A percentile compares a stretch with the other conserved stretches of the same genome.
phyloP scores from a whole-genome alignment of 2,329 filamentous ascomycete genomes.

The Fusarium sp. region DNA sequence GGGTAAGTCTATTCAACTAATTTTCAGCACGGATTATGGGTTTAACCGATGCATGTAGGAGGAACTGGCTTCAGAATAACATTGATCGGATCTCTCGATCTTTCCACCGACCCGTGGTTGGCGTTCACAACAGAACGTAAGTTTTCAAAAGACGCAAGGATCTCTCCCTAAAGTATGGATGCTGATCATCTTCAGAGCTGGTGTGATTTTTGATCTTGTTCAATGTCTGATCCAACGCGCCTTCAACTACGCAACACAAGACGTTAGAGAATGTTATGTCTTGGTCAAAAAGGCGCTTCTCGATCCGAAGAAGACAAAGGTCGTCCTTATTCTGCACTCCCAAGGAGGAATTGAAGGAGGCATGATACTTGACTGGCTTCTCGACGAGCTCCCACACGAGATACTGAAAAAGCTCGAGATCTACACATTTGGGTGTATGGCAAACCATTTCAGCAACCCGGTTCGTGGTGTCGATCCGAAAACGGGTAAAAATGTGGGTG shows the following conservation, averaged over 20 bases:
- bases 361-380: slow-evolving; percentile 39
- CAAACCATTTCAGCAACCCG: slow-evolving; percentile 38
- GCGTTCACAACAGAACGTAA: slow-evolving; percentile 33
- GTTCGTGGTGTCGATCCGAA: slow-evolving; percentile 7
- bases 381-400: slow-evolving; percentile 28
- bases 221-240: slow-evolving; percentile 34
- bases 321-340: slow-evolving; percentile 29
- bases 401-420: slow-evolving; percentile 34
- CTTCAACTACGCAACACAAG: slow-evolving; percentile 33
- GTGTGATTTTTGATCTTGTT: slow-evolving; percentile 31
- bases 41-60: neutral
- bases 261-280: slow-evolving; percentile 33
- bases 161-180: too few species aligned
- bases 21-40: too few species aligned
- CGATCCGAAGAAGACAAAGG: slow-evolving; percentile 22
- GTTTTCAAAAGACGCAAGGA: neutral
- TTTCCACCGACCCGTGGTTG: slow-evolving; percentile 31
- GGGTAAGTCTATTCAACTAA: neutral
- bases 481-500: neutral
- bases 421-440: slow-evolving; percentile 36
- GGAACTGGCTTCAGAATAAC: slow-evolving; percentile 37
- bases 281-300: slow-evolving; percentile 33
- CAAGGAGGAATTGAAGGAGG: slow-evolving; percentile 35
- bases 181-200: slow-evolving; percentile 7
- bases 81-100: slow-evolving; percentile 31